Percentiles rank a stretch among this genome's conserved stretches.
These are phyloP conservation scores for Penicillium silybi DNA, from an alignment of 495 filamentous ascomycete species.

Conservation along the genomic window DNA sequence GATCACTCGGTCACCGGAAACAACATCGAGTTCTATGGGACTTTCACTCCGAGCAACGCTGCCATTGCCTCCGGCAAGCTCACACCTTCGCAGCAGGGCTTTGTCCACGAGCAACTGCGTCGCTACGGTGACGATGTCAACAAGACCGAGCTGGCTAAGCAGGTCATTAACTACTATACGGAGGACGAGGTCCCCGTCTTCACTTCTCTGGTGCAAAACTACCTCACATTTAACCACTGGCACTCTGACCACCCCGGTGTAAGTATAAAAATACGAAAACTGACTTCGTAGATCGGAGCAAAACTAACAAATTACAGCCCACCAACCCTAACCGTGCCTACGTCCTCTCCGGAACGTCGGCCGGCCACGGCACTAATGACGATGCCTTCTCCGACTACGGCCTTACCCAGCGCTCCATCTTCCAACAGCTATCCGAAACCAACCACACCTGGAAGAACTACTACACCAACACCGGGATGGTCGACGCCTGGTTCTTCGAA, in stretches of 20 bases:
- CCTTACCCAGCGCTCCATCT: constrained; percentile 42
- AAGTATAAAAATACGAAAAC: constrained; percentile 12
- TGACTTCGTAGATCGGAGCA: background rate
- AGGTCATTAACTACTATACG: constrained; percentile 52
- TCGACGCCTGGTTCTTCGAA: constrained; percentile 35
- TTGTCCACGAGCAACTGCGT: constrained; percentile 46
- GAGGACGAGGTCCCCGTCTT: constrained; percentile 47
- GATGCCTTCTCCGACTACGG: constrained; percentile 31
- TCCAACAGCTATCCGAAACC: constrained; percentile 44
- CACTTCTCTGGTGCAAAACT: constrained; percentile 46
- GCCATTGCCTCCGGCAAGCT: constrained; percentile 33
- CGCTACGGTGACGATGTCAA: constrained; percentile 28
- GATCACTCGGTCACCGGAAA: constrained; percentile 48
- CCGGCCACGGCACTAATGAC: constrained; percentile 48
- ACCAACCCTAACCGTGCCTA: constrained; percentile 49
- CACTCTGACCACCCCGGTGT: constrained; percentile 46
- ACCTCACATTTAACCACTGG: constrained; percentile 51
- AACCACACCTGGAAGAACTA: constrained; percentile 49
- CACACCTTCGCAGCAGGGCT: constrained; percentile 37
- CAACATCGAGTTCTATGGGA: constrained; percentile 50
- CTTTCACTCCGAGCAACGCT: constrained; percentile 37
- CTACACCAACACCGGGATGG: constrained; percentile 31
- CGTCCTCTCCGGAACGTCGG: constrained; percentile 43
- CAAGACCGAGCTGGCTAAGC: constrained; percentile 32
- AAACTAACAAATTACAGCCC: constrained; percentile 26